Conservation (phyloP, 192 early-diverging fungal genomes). For the Backusella liffmaniae region DNA sequence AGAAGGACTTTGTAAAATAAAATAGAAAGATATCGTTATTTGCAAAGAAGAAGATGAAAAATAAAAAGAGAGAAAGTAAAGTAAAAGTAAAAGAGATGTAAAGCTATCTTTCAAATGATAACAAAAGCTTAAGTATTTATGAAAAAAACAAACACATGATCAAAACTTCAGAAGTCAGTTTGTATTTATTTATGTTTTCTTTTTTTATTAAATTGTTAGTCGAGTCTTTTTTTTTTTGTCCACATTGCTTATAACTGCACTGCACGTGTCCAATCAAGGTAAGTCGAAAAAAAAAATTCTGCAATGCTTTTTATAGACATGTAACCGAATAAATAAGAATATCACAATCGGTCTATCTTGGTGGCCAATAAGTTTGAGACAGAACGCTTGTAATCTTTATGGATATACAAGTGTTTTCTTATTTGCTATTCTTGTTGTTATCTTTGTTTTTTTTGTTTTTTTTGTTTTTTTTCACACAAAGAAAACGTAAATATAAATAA, state of each 20-base stretch:
- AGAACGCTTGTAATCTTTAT: neutral
- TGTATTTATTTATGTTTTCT: neutral
- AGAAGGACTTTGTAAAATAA: neutral
- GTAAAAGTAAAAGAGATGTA: neutral
- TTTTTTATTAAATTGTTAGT: neutral
- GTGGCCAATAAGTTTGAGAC: neutral
- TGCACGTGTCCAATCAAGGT: neutral
- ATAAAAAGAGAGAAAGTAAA: neutral
- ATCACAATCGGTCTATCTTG: neutral
- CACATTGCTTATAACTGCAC: neutral
- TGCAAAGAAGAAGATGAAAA: neutral
- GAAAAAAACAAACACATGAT: neutral
- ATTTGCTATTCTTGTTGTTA: neutral
- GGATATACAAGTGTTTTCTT: neutral
- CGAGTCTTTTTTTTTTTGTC: neutral
- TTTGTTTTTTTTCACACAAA: neutral
- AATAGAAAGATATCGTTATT: neutral
- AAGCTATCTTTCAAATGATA: neutral
- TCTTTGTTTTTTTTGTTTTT: neutral
- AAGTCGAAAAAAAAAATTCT: neutral
- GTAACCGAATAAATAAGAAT: neutral
- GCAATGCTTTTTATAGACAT: neutral
- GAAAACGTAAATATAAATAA: neutral
- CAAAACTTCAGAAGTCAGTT: neutral
- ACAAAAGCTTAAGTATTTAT: neutral